A percentile compares a stretch with the other conserved stretches of the same genome.
Conservation (phyloP, 1,284 basidiomycete species). For the Apiotrichum montevideense region DNA sequence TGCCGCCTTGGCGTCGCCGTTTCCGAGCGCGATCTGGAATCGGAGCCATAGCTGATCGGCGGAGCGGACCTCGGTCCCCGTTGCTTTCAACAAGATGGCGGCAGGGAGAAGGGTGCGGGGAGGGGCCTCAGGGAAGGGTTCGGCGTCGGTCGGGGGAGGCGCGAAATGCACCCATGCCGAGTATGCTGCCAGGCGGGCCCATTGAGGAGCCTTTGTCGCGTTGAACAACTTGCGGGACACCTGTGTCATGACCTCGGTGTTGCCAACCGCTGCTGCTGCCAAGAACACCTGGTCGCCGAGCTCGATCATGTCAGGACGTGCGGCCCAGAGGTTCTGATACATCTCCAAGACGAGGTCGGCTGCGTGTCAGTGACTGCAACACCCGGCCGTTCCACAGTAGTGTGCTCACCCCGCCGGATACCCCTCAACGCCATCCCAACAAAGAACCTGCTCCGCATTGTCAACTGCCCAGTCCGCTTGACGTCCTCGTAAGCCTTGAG, state of each 20-base stretch:
- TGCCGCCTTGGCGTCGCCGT: constrained; percentile 20
- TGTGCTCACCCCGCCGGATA: constrained; percentile 30
- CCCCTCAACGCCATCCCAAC: constrained; percentile 22
- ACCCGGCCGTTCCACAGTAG: too few species aligned
- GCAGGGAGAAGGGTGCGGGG: constrained; percentile 23
- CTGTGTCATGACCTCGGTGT: constrained; percentile 25
- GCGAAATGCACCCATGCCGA: constrained; percentile 4
- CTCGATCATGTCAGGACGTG: constrained; percentile 20
- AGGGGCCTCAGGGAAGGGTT: constrained; percentile 17
- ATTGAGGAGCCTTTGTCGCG: constrained; percentile 23
- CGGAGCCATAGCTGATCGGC: constrained; percentile 39
- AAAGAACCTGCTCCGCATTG: constrained; percentile 25
- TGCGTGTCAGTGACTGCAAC: constrained; percentile 3
- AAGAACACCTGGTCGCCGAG: constrained; percentile 38
- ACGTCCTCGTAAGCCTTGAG: constrained; percentile 23
- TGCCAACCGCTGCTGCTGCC: constrained; percentile 23
- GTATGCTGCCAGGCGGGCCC: constrained; percentile 38
- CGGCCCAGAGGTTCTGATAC: constrained; percentile 25
- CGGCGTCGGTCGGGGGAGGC: constrained; percentile 3
- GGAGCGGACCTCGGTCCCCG: constrained; percentile 13
- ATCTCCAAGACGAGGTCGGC: constrained; percentile 32
- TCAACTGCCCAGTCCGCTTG: constrained; percentile 23
- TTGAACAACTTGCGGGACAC: constrained; percentile 38
- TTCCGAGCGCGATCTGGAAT: constrained; percentile 29
- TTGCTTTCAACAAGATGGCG: constrained; percentile 22